Conservation (phyloP, 768 basidiomycete genomes). For the Pleurotus salmoneostramineus region DNA sequence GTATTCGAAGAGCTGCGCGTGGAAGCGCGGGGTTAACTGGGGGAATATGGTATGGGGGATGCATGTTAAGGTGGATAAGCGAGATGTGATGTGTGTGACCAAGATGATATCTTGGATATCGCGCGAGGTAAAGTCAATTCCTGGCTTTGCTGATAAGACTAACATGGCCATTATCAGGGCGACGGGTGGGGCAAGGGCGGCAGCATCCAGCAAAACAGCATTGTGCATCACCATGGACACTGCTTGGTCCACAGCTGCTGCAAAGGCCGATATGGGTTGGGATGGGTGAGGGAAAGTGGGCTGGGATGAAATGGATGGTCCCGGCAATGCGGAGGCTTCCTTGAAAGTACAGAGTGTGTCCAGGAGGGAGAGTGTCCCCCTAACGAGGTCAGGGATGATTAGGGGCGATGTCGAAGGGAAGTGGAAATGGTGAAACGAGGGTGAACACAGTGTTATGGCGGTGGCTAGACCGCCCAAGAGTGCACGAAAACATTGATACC, state of each 20-base stretch:
- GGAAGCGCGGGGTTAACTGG: not conserved
- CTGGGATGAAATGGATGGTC: not conserved
- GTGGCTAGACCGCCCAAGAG: too few species aligned
- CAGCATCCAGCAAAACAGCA: not conserved
- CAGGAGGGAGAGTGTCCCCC: too few species aligned
- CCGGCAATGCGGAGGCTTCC: too few species aligned
- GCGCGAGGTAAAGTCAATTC: not conserved
- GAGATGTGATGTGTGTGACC: conserved; percentile 1
- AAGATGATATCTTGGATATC: conserved; percentile 1
- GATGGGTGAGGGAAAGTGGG: not conserved
- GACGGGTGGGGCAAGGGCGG: not conserved
- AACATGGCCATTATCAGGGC: not conserved
- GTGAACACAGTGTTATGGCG: too few species aligned
- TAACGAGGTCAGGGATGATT: too few species aligned
- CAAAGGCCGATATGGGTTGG: not conserved
- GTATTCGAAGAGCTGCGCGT: not conserved
- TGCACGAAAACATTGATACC: too few species aligned
- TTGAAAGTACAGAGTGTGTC: too few species aligned
- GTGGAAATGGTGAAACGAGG: too few species aligned
- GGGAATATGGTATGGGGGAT: not conserved
- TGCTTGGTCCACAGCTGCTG: not conserved
- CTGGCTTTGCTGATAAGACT: not conserved
- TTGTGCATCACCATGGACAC: not conserved
- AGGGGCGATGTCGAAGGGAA: too few species aligned
- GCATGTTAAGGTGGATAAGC: not conserved